phyloP scores from a whole-genome alignment of 805 yeast genomes.

The Candida oleophila region DNA sequence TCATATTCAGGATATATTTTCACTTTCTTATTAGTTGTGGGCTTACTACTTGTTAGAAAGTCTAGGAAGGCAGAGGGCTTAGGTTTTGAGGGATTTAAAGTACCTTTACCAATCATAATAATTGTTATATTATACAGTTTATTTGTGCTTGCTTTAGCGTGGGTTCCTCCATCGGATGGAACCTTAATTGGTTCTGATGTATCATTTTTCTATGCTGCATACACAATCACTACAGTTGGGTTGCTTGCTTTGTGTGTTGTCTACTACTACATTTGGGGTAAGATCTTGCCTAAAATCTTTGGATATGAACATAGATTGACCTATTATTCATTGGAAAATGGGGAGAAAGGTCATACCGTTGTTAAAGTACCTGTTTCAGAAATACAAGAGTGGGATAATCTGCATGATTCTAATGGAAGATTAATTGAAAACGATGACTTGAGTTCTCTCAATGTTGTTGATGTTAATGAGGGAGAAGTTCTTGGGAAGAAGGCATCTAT shows the following conservation, averaged over 20 bases:
- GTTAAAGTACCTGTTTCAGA: conserved; percentile 31
- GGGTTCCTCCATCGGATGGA: conserved; percentile 40
- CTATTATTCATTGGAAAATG: conserved; percentile 30
- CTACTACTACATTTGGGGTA: conserved; percentile 38
- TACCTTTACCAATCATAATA: conserved; percentile 32
- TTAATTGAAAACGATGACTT: conserved; percentile 3
- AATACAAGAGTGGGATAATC: conserved; percentile 31
- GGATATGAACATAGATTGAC: conserved; percentile 30
- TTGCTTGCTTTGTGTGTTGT: conserved; percentile 27
- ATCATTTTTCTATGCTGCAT: conserved; percentile 42
- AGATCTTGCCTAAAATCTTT: conserved; percentile 30
- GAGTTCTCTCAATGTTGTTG: not conserved
- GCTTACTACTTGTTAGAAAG: conserved; percentile 25
- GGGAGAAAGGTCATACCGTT: conserved; percentile 40
- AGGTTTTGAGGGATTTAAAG: conserved; percentile 30
- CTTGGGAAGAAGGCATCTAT: not conserved
- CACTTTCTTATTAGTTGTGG: conserved; percentile 24
- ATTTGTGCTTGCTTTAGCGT: conserved; percentile 42
- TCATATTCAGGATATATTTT: conserved; percentile 29
- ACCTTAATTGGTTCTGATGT: conserved; percentile 40
- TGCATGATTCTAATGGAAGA: conserved; percentile 17
- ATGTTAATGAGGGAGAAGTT: not conserved
- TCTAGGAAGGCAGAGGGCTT: conserved; percentile 32
- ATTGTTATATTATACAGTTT: conserved; percentile 30
- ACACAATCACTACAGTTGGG: conserved; percentile 39